Evolutionary conservation across 495 filamentous ascomycete species (phyloP), one percentile per base, ranked within the genome.

Genomic region (Penicillium pancosmium): DNA sequence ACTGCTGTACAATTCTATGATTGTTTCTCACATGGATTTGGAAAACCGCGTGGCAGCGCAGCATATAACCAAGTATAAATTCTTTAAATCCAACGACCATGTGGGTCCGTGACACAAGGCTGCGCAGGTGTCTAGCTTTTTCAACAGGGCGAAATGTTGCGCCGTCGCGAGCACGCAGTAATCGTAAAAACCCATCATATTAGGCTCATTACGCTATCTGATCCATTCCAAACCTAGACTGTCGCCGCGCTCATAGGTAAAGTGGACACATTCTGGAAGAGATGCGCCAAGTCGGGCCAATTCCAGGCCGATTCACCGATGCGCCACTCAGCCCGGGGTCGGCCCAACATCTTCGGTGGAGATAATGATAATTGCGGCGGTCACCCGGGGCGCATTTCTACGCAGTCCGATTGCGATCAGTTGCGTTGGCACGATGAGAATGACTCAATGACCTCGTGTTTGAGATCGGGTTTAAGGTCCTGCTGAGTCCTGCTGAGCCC

Each of bases 271-370:
- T 7, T 44, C 13, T 10, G 23, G 36, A 40, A 19, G n/a, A 19
- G 5, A 8, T 19, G n/a, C 16, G 54, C 46, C 34, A 56, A 38
- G 54, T 56, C 54, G 54, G 54, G 27, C 54, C 18, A 50, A 50
- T 27, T 27, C 46, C 47, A 50, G 47, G 18, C 47, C 21, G 47
- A 50, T 27, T 50, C 16, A 50, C 15, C 19, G 15, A 33, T 25
- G 47, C 47, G 15, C 49, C 53, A 11, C 23, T 57, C 50, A 62
- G 48, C 34, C 59, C 56, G 56, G 11, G 11, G 19, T 60, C 61
- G 62, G 59, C 36, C 19, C 19, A 62, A 63, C 16, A 43, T 34
- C 43, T 19, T 55, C 41, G 41, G 43, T 35, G 41, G 41, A 44
- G 15, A 19, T 18, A 7, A 16, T 44, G 41, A 44, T 44, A n/a